These are phyloP conservation scores for Tympanopsis confertula DNA, from an alignment of 2,329 filamentous ascomycete species.

Conservation along the genomic window DNA sequence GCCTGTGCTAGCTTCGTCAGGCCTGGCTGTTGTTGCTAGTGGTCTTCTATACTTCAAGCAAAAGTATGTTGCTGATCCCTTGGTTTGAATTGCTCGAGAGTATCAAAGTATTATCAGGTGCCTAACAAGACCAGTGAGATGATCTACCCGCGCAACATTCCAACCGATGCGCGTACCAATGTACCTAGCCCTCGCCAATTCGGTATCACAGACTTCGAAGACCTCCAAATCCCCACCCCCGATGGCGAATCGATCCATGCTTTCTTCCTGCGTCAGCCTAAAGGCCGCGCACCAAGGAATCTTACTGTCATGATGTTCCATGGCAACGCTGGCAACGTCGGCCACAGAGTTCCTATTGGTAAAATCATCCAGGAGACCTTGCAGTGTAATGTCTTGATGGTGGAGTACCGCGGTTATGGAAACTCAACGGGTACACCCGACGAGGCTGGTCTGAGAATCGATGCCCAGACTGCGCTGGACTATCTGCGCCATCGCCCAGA, in stretches of 20 bases:
- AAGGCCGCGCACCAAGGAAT: constrained; percentile 52
- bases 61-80: constrained; percentile 34
- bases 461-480: constrained; percentile 83
- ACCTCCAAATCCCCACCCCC: constrained; percentile 77
- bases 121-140: constrained; percentile 58
- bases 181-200: constrained; percentile 78
- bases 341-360: constrained; percentile 85
- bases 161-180: constrained; percentile 73
- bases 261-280: constrained; percentile 74
- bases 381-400: constrained; percentile 90
- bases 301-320: constrained; percentile 92
- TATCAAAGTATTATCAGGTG: too few relatives aligned
- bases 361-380: constrained; percentile 73
- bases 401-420: constrained; percentile 93
- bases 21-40: constrained; percentile 34
- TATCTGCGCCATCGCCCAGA: constrained; percentile 75
- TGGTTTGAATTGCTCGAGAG: too few relatives aligned
- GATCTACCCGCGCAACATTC: constrained; percentile 89
- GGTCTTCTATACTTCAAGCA: constrained; percentile 56
- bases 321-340: constrained; percentile 95
- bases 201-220: constrained; percentile 77
- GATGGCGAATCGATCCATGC: constrained; percentile 87
- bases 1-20: constrained; percentile 45
- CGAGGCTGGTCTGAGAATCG: constrained; percentile 75
- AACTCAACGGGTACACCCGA: constrained; percentile 80